Evolutionary conservation across 148 eudicot species (phyloP), one percentile per base, ranked within the genome.

Genomic region (Amaranthus hypochondriacus): DNA sequence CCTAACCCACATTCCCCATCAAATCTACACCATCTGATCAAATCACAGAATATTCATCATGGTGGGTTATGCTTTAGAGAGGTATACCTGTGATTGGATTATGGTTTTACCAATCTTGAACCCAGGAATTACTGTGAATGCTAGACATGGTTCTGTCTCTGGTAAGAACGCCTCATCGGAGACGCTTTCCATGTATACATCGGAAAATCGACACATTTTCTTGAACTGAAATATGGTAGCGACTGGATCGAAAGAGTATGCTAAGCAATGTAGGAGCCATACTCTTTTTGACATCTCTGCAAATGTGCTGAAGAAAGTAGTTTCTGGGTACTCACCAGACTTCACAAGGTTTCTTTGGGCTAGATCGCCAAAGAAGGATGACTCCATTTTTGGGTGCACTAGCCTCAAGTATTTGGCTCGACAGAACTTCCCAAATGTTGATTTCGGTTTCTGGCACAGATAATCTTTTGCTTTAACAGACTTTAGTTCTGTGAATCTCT

Each of bases 141-240:
- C 96, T 69, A 90, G 96, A 4, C 66, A 57, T 2, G 96, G 95
- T 49, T 84, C 89, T 3, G 79, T 15, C 50, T 75, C 83, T 4
- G 78, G 70, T 72, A 72, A 67, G 73, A 92, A 89, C 0, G 89
- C 87, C 75, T 95, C 98, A 5, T 92, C 97, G 15, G 78, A 79
- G 56, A 90, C 84, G 54, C 96, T 84, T 76, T 92, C 97, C 99
- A 92, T 95, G 84, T 84, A 92, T 7, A 95, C 91, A 75, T 95
- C 99, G 0, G 99, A 90, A 66, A 87, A 92, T 9, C 92, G 76
- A 64, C 85, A 81, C 13, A 79, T 79, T 18, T 84, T 84, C 43
- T 68, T 77, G 69, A 92, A 87, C 76, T 86, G 92, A 66, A 92
- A 92, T 66, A 92, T 81, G 3, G 89, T 77, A 43, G 86, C 94